Evolutionary conservation across 495 filamentous ascomycete species (phyloP).

Genomic region (Neurospora sp.): DNA sequence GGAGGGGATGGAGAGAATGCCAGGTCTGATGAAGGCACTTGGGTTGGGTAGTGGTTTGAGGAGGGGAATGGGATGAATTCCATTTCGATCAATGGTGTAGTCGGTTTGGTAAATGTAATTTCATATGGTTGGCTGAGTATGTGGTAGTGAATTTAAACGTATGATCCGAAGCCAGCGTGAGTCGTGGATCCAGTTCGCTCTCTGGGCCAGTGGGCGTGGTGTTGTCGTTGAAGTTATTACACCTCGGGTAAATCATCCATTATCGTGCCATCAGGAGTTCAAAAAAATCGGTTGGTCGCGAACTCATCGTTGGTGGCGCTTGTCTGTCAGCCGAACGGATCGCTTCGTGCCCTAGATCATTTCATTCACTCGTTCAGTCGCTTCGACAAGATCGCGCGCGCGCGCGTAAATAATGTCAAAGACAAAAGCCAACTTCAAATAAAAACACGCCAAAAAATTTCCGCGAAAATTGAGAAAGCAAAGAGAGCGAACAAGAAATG

Average conservation of each 20-base stretch:
- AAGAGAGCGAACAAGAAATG: background rate
- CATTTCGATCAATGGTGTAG: background rate
- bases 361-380: background rate
- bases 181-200: background rate
- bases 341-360: background rate
- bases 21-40: background rate
- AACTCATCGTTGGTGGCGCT: background rate
- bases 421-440: background rate
- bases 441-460: background rate
- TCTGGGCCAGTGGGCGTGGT: background rate
- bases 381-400: background rate
- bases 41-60: background rate
- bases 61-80: conserved; percentile 16
- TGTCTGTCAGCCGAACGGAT: background rate
- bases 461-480: background rate
- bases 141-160: background rate
- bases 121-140: background rate
- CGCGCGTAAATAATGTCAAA: background rate
- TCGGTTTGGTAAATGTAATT: background rate
- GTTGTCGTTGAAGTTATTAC: background rate
- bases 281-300: background rate
- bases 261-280: background rate
- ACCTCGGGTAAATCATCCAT: background rate
- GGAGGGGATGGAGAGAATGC: background rate
- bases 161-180: background rate